These are phyloP conservation scores for Trichothecium sympodiale DNA, from an alignment of 2,329 filamentous ascomycete genomes.

Conservation along the genomic window DNA sequence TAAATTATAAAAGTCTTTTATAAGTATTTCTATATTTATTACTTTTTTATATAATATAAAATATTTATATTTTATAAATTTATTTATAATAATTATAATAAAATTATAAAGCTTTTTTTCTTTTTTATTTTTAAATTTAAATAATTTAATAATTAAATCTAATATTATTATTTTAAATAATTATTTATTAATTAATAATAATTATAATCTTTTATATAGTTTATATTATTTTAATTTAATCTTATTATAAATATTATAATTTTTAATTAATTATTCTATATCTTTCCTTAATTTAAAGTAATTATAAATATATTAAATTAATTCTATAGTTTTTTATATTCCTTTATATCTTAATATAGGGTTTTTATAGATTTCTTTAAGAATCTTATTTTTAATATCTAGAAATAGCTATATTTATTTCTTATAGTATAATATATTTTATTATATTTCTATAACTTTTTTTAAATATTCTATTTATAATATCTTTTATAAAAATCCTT, in stretches of 20 bases:
- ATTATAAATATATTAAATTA: slow-evolving; percentile 2
- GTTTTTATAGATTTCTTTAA: slow-evolving; percentile 3
- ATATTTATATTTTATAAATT: slow-evolving; percentile 4
- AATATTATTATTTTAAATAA: slow-evolving; percentile 5
- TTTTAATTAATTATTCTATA: too few species aligned
- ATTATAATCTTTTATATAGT: slow-evolving; percentile 6
- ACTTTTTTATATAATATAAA: slow-evolving; percentile 4
- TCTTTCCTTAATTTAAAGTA: slow-evolving; percentile 4
- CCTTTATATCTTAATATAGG: slow-evolving; percentile 1
- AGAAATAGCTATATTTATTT: slow-evolving; percentile 3
- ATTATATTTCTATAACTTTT: background rate
- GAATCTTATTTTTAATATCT: slow-evolving; percentile 3
- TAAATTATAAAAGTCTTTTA: slow-evolving; percentile 1
- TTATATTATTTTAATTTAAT: too few species aligned
- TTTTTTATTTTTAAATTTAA: slow-evolving; percentile 3
- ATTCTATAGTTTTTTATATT: slow-evolving; percentile 1
- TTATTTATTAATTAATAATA: slow-evolving; percentile 4
- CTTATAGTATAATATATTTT: slow-evolving; percentile 1
- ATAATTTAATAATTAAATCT: slow-evolving; percentile 6
- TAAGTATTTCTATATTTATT: slow-evolving; percentile 1
- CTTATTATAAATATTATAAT: too few species aligned
- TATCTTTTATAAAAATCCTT: too few species aligned
- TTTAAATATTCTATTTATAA: too few species aligned
- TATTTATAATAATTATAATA: slow-evolving; percentile 2
- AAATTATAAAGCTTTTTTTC: slow-evolving; percentile 1